Evolutionary conservation across 2,329 filamentous ascomycete genomes (phyloP).

Genomic region (Capronia coronata): DNA sequence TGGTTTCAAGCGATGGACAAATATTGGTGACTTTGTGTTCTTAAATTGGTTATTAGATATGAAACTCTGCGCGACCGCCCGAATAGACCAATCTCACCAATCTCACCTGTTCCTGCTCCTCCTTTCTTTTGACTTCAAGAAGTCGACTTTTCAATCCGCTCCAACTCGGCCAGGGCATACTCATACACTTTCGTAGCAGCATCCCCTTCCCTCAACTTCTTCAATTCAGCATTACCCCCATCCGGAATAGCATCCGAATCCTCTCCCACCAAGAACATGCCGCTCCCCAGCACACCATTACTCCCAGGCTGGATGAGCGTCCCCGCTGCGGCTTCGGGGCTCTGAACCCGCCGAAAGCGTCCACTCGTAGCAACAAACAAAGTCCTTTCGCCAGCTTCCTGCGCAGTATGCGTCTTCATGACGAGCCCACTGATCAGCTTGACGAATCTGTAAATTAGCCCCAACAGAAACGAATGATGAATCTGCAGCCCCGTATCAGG

Average conservation of each 20-base stretch:
- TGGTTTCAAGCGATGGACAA: no score
- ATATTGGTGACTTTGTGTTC: no score
- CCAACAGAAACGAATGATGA: neutral
- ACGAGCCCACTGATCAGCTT: slow-evolving; percentile 21
- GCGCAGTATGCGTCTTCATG: slow-evolving; percentile 5
- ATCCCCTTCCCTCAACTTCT: slow-evolving; percentile 29
- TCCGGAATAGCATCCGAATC: slow-evolving; percentile 27
- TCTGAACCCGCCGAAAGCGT: slow-evolving; percentile 28
- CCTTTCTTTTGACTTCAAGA: neutral
- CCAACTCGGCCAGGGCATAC: slow-evolving; percentile 27
- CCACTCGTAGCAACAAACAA: slow-evolving; percentile 38
- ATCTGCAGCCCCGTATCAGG: slow-evolving; percentile 37
- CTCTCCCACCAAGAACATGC: slow-evolving; percentile 31
- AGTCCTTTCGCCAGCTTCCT: slow-evolving; percentile 44
- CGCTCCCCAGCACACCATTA: slow-evolving; percentile 27
- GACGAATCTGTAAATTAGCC: slow-evolving; percentile 5
- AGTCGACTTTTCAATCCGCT: slow-evolving; percentile 14
- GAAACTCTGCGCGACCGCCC: no score
- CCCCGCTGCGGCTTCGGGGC: slow-evolving; percentile 18
- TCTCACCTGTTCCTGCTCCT: neutral
- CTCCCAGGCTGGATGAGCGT: slow-evolving; percentile 27
- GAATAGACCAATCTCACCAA: no score
- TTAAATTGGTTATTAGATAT: no score
- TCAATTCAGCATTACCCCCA: slow-evolving; percentile 27
- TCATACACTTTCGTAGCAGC: slow-evolving; percentile 32